A percentile compares a stretch with the other conserved stretches of the same genome.
These are phyloP conservation scores for Solanum piurae DNA, from an alignment of 257 asterid species.

Conservation along the genomic window DNA sequence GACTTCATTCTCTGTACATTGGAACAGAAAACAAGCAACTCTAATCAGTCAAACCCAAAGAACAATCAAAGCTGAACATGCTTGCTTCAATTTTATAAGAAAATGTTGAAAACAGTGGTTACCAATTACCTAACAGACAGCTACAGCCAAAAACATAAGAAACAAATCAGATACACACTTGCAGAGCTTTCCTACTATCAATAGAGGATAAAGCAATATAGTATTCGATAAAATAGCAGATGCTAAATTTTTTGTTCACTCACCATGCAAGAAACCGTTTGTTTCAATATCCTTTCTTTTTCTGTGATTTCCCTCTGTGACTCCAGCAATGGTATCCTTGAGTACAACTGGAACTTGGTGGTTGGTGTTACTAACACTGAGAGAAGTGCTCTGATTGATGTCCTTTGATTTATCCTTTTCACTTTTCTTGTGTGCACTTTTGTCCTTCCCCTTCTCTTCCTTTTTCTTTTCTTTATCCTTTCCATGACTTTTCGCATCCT, in stretches of 20 bases:
- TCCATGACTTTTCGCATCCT: slow-evolving; percentile 24
- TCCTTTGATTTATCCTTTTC: slow-evolving; percentile 17
- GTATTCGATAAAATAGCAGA: background rate
- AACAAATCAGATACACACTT: background rate
- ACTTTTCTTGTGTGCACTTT: slow-evolving; percentile 25
- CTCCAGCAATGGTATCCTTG: slow-evolving; percentile 14
- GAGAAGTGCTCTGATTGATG: slow-evolving; percentile 11
- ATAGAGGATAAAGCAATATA: background rate
- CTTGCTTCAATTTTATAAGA: background rate
- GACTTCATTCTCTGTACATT: slow-evolving; percentile 44
- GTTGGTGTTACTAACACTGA: slow-evolving; percentile 13
- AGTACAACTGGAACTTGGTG: slow-evolving; percentile 2
- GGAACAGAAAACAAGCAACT: slow-evolving; percentile 17
- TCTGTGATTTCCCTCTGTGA: slow-evolving; percentile 30
- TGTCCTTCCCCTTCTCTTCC: slow-evolving; percentile 20
- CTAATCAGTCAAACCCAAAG: slow-evolving; percentile 13
- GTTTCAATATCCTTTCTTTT: slow-evolving; percentile 40
- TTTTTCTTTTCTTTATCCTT: slow-evolving; percentile 25
- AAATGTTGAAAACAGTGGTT: background rate
- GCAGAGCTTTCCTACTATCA: background rate
- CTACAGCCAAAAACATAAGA: background rate
- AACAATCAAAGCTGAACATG: slow-evolving; percentile 2
- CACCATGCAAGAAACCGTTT: slow-evolving; percentile 70
- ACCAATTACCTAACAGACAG: background rate
- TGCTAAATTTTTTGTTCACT: slow-evolving; percentile 13